Evolutionary conservation across 2,329 filamentous ascomycete species (phyloP), one percentile per base, ranked within the genome.

Genomic region (Fusarium sp.): DNA sequence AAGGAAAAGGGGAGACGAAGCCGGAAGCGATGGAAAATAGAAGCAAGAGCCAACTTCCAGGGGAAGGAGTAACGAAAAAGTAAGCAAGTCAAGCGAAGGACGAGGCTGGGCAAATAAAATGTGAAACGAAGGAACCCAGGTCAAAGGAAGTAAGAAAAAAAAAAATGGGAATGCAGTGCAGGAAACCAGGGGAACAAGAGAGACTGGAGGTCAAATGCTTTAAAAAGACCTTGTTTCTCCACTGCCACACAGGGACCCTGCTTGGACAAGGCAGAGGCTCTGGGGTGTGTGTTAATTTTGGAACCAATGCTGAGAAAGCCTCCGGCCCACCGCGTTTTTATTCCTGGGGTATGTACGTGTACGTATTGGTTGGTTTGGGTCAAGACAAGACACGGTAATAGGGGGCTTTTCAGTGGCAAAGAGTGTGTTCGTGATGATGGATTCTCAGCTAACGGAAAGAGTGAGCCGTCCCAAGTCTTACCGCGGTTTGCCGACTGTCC

Each of bases 181-280:
- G 45, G 72, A 75, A 75, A 62, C 60, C 66, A 70, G 72, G 72
- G 69, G 72, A 52, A 68, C 60, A 56, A 64, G 13, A 56, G 31
- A 29, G 27, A 29, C 27, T 29, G 27, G 27, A 35, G 31, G 52
- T 35, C 20, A 33, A 24, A 37, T 58, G 33, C 56, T 59, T 59
- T 29, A 39, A 37, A 20, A 41, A 20, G 22, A 14, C 8, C 22
- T 20, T 59, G 27, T 31, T 31, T 31, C 56, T 43, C 56, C 35
- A 59, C 56, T 24, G 20, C 6, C 20, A 43, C 18, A 13, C n/a
- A 48, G 43, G 43, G 43, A 24, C 43, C 43, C 43, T 48, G 37
- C 29, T 31, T 31, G 29, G 29, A 10, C 29, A 10, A 10, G 29
- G 29, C 27, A 29, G 10, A 37, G 35, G 35, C 35, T 37, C 35